Base-by-base conservation (phyloP, 2,329 filamentous ascomycete genomes). In the Ambrosiella beaveri region DNA sequence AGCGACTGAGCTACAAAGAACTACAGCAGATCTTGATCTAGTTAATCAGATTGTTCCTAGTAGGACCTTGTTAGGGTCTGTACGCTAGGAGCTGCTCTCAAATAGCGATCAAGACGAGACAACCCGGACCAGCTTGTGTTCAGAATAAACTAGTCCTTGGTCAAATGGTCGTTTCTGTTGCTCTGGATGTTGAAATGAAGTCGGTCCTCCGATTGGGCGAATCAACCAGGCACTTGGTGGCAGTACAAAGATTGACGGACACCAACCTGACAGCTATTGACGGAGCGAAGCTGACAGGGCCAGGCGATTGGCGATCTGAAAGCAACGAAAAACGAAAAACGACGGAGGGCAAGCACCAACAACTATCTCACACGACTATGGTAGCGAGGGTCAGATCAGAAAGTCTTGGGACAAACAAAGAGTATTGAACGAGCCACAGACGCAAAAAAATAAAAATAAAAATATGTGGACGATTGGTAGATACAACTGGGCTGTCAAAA, bases 231-330 rank as follows among this genome's bases (percentile, higher is more conserved):
- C 27, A 44, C 36, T 56, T 40, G 57, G 60, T 57, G 57, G 38
- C 17, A 13, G 60, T 54, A 59, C 62, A 58, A 60, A 53, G 51
- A 47, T 52, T 41, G 50, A 62, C 52, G 19, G 37, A 57, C 58
- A 41, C 53, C 41, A 59, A 54, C 7, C 11, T 19, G 35, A 8
- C 9, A 12, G 35, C 7, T 1, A 35, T 27, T 27, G 27, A 51
- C 8, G 35, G 37, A 37, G n/a, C 17, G n/a, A 54, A 41, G 17
- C 11, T 41, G 51, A 17, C 27, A 35, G 51, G 47, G 47, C 47
- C 47, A 51, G 17, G 47, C 19, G 2, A 19, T 49, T 49, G 15
- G 15, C 27, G n/a, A 37, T 37, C 36, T 7, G 13, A n/a, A 37
- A 54, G n/a, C 37, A 19, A 49, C 12, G 8, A 49, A n/a, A 19